Percentiles rank a stretch among this genome's conserved stretches.
phyloP scores from a whole-genome alignment of 495 filamentous ascomycete genomes.

The Podospora australis region DNA sequence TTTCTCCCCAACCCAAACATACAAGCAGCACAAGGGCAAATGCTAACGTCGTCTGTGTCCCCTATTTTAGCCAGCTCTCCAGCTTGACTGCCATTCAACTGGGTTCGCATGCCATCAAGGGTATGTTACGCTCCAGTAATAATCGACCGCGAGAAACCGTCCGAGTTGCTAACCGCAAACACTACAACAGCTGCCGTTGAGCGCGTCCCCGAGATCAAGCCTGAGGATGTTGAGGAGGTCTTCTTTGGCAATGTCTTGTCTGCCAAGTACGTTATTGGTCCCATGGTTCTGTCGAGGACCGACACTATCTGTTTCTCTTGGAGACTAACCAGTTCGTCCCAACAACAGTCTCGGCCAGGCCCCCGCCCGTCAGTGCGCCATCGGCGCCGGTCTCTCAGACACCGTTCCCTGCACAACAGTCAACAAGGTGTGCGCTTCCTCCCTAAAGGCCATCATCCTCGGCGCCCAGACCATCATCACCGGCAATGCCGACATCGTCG shows the following conservation, averaged over 20 bases:
- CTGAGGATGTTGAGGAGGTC: conserved; percentile 87
- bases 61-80: conserved; percentile 61
- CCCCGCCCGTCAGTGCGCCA: conserved; percentile 87
- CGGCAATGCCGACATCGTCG: conserved; percentile 80
- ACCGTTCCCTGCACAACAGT: conserved; percentile 82
- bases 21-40: too few species aligned
- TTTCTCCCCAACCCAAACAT: too few species aligned
- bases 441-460: conserved; percentile 88
- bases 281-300: too few species aligned
- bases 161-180: conserved; percentile 13
- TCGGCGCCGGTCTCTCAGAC: conserved; percentile 75
- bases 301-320: conserved; percentile 14
- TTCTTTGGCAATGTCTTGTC: conserved; percentile 98
- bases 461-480: conserved; percentile 95
- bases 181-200: conserved; percentile 66
- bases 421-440: conserved; percentile 98
- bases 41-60: conserved; percentile 16
- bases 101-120: conserved; percentile 86
- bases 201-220: conserved; percentile 75
- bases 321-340: conserved; percentile 5
- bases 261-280: conserved; percentile 76
- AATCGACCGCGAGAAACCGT: conserved; percentile 9
- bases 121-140: conserved; percentile 42
- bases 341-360: conserved; percentile 87
- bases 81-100: conserved; percentile 80